These are phyloP conservation scores for Botryosphaeria dothidea DNA, from an alignment of 2,329 filamentous ascomycete species.

Conservation along the genomic window DNA sequence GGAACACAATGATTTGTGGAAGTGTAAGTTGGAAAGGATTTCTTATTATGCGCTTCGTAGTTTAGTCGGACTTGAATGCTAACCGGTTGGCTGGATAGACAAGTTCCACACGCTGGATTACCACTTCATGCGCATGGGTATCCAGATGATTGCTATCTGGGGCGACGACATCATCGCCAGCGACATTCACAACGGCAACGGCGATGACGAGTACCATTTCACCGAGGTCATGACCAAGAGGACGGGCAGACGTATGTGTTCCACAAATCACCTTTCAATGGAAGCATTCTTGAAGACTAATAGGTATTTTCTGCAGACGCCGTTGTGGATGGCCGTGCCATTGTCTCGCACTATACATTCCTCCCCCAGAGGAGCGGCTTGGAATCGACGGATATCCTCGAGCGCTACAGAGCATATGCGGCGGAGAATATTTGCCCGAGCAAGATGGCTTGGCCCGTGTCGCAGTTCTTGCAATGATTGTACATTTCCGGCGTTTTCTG, in stretches of 20 bases:
- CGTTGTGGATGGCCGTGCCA: conserved; percentile 55
- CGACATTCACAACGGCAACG: conserved; percentile 46
- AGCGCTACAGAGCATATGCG: conserved; percentile 56
- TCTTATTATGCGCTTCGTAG: background rate
- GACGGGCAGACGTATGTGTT: conserved; percentile 37
- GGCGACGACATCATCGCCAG: conserved; percentile 51
- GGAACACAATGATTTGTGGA: conserved; percentile 25
- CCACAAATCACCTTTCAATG: background rate
- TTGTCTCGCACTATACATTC: conserved; percentile 58
- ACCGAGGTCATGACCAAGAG: conserved; percentile 40
- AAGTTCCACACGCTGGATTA: conserved; percentile 45
- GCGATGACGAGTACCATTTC: conserved; percentile 51
- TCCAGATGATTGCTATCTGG: conserved; percentile 57
- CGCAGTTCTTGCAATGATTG: background rate
- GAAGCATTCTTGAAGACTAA: background rate
- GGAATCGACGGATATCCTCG: conserved; percentile 55
- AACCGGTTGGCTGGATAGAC: conserved; percentile 4
- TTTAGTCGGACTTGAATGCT: background rate
- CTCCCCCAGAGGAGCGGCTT: conserved; percentile 43
- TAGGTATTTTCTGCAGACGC: conserved; percentile 29
- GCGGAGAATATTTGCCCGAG: conserved; percentile 51
- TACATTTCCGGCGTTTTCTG: background rate
- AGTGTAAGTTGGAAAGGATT: background rate
- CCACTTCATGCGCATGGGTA: conserved; percentile 52
- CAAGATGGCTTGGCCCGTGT: background rate